Percentiles rank a stretch among this genome's conserved stretches.
These are phyloP conservation scores for Mortierella claussenii DNA, from an alignment of 192 early-diverging fungal genomes.

Conservation along the genomic window DNA sequence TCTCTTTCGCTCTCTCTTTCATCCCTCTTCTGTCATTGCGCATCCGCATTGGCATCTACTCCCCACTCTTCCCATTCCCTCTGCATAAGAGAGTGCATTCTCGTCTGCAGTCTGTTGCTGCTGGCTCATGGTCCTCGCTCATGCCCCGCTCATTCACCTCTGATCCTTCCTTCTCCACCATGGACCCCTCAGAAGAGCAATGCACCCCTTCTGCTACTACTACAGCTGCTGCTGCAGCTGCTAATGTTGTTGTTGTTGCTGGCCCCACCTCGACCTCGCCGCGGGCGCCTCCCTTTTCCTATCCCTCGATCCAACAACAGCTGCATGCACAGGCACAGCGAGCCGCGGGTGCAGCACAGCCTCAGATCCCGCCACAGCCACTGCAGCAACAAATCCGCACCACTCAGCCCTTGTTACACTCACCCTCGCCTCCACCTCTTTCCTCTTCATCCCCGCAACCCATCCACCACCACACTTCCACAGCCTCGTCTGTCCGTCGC, in stretches of 20 bases:
- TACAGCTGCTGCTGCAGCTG: background rate
- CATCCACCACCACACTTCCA: background rate
- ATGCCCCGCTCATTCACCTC: background rate
- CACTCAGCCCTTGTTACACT: slow-evolving; percentile 1
- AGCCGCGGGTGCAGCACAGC: background rate
- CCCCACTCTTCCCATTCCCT: no score
- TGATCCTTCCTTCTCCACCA: background rate
- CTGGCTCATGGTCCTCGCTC: no score
- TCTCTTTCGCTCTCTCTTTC: background rate
- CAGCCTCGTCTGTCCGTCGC: no score
- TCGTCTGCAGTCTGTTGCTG: no score
- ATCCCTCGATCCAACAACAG: no score
- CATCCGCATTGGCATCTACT: no score
- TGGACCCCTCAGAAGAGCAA: background rate
- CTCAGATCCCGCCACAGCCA: background rate
- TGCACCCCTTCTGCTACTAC: background rate
- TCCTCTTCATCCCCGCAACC: background rate
- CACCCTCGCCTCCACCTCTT: background rate
- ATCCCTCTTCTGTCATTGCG: background rate
- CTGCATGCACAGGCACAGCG: background rate
- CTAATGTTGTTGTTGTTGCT: no score
- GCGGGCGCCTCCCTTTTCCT: no score
- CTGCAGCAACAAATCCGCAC: background rate
- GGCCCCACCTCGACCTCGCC: background rate
- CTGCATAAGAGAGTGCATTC: no score